Evolutionary conservation across 2,329 filamentous ascomycete genomes (phyloP).

Genomic region (Fusarium miscanthi): DNA sequence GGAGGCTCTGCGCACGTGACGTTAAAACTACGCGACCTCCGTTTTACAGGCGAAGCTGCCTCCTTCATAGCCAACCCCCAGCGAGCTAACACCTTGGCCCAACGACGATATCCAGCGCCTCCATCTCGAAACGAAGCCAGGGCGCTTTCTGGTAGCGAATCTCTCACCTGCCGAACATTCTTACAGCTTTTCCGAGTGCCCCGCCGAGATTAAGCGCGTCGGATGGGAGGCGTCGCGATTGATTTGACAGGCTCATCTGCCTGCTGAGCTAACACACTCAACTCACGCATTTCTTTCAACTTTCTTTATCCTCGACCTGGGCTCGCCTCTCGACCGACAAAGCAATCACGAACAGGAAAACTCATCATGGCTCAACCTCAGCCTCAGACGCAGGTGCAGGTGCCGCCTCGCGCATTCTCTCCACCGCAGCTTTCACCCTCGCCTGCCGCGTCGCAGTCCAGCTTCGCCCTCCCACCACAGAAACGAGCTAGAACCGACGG

Average conservation of each 20-base stretch:
- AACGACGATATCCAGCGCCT: constrained; percentile 42
- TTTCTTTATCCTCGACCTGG: constrained; percentile 14
- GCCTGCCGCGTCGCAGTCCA: constrained; percentile 65
- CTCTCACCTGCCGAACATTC: constrained; percentile 4
- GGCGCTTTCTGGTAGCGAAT: constrained; percentile 17
- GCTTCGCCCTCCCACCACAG: constrained; percentile 71
- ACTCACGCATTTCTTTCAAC: constrained; percentile 26
- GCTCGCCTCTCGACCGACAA: constrained; percentile 14
- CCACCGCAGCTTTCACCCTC: constrained; percentile 72
- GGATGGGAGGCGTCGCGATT: constrained; percentile 60
- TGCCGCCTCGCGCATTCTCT: constrained; percentile 68
- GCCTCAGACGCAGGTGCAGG: constrained; percentile 54
- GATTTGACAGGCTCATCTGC: constrained; percentile 63
- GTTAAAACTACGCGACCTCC: constrained; percentile 55
- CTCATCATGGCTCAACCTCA: constrained; percentile 69
- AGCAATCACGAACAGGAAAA: background rate
- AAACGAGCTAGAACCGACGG: constrained; percentile 73
- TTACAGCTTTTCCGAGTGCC: constrained; percentile 26
- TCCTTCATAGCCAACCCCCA: constrained; percentile 44
- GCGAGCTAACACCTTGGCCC: constrained; percentile 40
- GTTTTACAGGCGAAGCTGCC: constrained; percentile 47
- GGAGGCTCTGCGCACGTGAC: constrained; percentile 54
- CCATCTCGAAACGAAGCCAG: constrained; percentile 35
- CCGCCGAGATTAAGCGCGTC: constrained; percentile 47
- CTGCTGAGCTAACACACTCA: constrained; percentile 52